Base-by-base conservation (phyloP, 805 yeast species). In the Saturnispora silvae region DNA sequence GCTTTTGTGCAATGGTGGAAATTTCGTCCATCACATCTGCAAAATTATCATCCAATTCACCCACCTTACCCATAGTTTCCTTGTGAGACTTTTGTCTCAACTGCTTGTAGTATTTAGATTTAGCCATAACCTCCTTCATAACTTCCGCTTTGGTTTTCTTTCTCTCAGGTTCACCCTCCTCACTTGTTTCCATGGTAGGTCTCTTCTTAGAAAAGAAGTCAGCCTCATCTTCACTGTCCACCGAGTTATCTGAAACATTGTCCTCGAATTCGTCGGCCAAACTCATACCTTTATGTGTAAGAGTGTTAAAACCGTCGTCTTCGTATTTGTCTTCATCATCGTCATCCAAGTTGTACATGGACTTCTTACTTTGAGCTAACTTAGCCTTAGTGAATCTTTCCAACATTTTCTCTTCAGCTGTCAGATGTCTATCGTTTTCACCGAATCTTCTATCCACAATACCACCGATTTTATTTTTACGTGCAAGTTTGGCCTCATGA, bases 321-420 rank as follows among this genome's bases (percentile, higher is more conserved):
- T 82, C 87, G 18, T 27, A n/a, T 32, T 40, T 33, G 20, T 43
- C 36, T 17, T 70, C 75, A 36, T 71, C 77, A 46, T 81, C 92
- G 20, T 83, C 89, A 35, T 87, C 71, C 52, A 82, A 80, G 50
- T 75, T 89, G 44, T 82, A 51, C 22, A 76, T 72, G 29, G 67
- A 63, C 47, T 69, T 77, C n/a, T 73, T 62, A 2, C 70, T 55
- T 41, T 70, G 70, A 14, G 68, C 51, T 56, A 85, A 94, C 54
- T 82, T 70, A 63, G 89, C 97, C 40, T 79, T 75, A 4, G 96
- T 83, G 64, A 85, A 92, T 63, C 98, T 77, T 53, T 81, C 95
- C 60, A 92, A 71, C 95, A 86, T 86, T 57, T 81, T 84, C 48
- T 92, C 96, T 58, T 92, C 97, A 10, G 77, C 77, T n/a, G 80